Percentiles rank a stretch among this genome's conserved stretches.
Evolutionary conservation across 176 grass and related monocot genomes (phyloP).

Genomic region (Melocanna baccifera): DNA sequence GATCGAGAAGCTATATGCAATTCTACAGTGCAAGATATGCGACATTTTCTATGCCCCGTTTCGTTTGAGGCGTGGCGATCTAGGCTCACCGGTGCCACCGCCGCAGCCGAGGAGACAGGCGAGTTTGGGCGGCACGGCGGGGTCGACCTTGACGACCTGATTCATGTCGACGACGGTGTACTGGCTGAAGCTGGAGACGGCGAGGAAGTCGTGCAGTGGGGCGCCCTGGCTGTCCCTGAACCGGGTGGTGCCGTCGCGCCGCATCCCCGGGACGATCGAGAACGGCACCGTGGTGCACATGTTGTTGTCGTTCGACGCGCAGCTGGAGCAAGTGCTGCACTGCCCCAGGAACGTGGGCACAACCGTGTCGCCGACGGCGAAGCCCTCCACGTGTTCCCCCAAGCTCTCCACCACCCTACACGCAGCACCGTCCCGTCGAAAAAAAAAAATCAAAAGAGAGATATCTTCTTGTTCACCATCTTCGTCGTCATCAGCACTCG

Average conservation of each 20-base stretch:
- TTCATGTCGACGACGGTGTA: slow-evolving; percentile 76
- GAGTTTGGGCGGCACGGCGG: slow-evolving; percentile 50
- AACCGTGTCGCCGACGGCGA: slow-evolving; percentile 55
- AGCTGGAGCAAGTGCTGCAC: slow-evolving; percentile 51
- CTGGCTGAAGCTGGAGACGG: slow-evolving; percentile 70
- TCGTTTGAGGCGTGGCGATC: background rate
- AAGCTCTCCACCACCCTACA: slow-evolving; percentile 79
- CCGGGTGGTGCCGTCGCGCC: slow-evolving; percentile 56
- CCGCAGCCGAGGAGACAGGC: slow-evolving; percentile 75
- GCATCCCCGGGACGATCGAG: slow-evolving; percentile 40
- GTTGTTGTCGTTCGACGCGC: slow-evolving; percentile 52
- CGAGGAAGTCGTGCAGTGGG: slow-evolving; percentile 46
- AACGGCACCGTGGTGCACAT: slow-evolving; percentile 43
- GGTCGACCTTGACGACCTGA: slow-evolving; percentile 52
- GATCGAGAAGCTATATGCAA: background rate
- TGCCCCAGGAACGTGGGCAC: slow-evolving; percentile 62
- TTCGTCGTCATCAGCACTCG: background rate
- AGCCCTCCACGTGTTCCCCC: slow-evolving; percentile 51
- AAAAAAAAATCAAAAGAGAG: background rate
- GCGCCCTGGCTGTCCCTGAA: slow-evolving; percentile 51
- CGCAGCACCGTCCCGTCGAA: background rate
- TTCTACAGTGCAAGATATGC: no score
- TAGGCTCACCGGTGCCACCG: slow-evolving; percentile 44
- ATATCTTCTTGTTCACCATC: background rate
- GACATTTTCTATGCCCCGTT: background rate